phyloP scores from a whole-genome alignment of 441 rosid species.

The Bruguiera hainesii region DNA sequence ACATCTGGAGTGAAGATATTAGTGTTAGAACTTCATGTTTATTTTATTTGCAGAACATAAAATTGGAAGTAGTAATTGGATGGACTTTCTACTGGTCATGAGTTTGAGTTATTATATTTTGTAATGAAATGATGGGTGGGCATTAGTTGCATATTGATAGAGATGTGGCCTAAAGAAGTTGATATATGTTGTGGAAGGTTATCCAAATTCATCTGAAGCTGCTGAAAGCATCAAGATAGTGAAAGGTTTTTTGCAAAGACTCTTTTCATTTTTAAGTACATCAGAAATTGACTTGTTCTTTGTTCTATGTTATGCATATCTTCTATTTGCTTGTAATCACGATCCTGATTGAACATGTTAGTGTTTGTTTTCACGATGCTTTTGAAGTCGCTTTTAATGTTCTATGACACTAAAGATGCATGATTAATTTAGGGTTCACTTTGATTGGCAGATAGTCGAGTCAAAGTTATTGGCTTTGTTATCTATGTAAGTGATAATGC shows the following conservation, averaged over 20 bases:
- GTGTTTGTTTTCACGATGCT: not conserved
- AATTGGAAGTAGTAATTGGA: too few species aligned
- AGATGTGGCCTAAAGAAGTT: conserved; percentile 88
- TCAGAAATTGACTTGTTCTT: not conserved
- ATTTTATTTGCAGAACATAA: too few species aligned
- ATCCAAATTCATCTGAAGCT: conserved; percentile 76
- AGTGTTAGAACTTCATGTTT: too few species aligned
- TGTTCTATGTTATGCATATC: not conserved
- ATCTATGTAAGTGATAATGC: too few species aligned
- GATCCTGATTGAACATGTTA: not conserved
- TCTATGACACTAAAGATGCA: not conserved
- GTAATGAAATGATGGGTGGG: too few species aligned
- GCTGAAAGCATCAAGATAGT: conserved; percentile 93
- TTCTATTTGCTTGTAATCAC: not conserved
- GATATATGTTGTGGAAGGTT: conserved; percentile 90
- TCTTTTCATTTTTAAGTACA: too few species aligned
- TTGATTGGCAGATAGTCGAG: too few species aligned
- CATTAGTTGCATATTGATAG: conserved; percentile 30
- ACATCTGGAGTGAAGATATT: too few species aligned
- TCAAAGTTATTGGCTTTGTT: too few species aligned
- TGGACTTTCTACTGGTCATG: too few species aligned
- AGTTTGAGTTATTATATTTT: too few species aligned
- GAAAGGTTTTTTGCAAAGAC: conserved; percentile 33
- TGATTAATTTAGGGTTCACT: too few species aligned
- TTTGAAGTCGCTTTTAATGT: not conserved